Percentiles rank a stretch among this genome's conserved stretches.
phyloP scores from a whole-genome alignment of 2,329 filamentous ascomycete genomes.

The Didymella keratinophila region DNA sequence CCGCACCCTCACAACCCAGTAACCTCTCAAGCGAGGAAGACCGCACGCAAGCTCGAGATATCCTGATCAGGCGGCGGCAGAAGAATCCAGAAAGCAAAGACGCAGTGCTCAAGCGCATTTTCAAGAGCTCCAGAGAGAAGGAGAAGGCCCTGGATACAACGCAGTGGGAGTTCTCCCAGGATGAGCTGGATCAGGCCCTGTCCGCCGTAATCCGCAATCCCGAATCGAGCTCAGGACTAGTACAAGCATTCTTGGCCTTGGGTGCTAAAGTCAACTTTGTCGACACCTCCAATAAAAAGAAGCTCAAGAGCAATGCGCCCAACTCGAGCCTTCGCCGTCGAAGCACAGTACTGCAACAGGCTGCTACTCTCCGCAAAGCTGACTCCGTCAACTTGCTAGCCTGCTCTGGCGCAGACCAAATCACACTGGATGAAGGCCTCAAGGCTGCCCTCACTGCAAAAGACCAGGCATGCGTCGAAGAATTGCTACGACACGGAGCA shows the following conservation, averaged over 20 bases:
- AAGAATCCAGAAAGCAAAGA: constrained; percentile 42
- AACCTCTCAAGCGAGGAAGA: constrained; percentile 44
- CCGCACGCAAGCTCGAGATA: constrained; percentile 38
- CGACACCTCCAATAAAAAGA: constrained; percentile 31
- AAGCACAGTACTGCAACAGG: constrained; percentile 48
- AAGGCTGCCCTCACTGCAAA: constrained; percentile 44
- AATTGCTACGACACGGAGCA: constrained; percentile 46
- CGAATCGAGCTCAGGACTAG: constrained; percentile 40
- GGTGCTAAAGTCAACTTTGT: constrained; percentile 48
- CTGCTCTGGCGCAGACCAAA: constrained; percentile 46
- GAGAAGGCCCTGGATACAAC: constrained; percentile 37
- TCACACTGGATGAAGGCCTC: constrained; percentile 44
- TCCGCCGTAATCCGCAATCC: constrained; percentile 44
- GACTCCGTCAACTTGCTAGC: constrained; percentile 45
- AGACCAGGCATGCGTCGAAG: constrained; percentile 44
- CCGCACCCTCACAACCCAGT: constrained; percentile 42
- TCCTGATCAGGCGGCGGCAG: constrained; percentile 42
- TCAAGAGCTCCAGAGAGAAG: constrained; percentile 48
- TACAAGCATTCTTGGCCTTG: constrained; percentile 45
- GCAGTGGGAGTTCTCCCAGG: constrained; percentile 44
- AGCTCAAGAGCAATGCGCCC: constrained; percentile 30
- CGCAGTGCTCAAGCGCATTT: constrained; percentile 46
- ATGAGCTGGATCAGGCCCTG: constrained; percentile 47
- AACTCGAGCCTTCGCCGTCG: constrained; percentile 37
- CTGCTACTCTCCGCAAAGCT: constrained; percentile 40